These are phyloP conservation scores for Neurospora sp. DNA, from an alignment of 495 filamentous ascomycete genomes.

Conservation along the genomic window DNA sequence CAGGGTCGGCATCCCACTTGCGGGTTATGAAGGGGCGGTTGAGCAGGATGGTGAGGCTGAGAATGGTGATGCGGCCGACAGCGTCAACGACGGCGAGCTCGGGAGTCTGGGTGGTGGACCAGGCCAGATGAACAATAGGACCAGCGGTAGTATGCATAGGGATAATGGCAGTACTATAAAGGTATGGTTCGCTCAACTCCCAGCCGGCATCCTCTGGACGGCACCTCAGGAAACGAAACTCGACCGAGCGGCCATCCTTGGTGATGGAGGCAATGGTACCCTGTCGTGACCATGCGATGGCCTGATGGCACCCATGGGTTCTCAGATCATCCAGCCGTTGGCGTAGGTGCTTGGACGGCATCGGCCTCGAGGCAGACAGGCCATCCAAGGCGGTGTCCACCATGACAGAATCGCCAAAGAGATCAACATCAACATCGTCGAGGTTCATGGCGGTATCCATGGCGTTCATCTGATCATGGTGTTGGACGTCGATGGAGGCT, in stretches of 20 bases:
- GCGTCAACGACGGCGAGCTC: constrained; percentile 72
- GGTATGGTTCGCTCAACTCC: constrained; percentile 55
- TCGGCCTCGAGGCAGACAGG: constrained; percentile 30
- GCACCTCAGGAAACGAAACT: constrained; percentile 61
- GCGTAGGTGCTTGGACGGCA: constrained; percentile 54
- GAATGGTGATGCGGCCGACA: constrained; percentile 61
- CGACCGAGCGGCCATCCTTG: constrained; percentile 54
- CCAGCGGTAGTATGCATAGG: constrained; percentile 34
- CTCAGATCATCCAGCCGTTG: constrained; percentile 74
- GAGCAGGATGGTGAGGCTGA: constrained; percentile 49
- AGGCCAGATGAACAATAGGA: constrained; percentile 64
- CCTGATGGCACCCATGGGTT: constrained; percentile 71
- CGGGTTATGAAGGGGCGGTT: constrained; percentile 53
- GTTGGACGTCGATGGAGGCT: constrained; percentile 1
- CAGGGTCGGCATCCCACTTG: constrained; percentile 45
- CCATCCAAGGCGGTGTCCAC: constrained; percentile 34
- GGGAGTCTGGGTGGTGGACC: constrained; percentile 54
- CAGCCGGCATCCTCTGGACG: constrained; percentile 63
- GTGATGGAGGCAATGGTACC: constrained; percentile 81
- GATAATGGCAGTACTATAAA: constrained; percentile 28
- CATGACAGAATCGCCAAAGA: constrained; percentile 61
- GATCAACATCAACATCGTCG: constrained; percentile 62
- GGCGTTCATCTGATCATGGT: constrained; percentile 9
- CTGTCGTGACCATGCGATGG: constrained; percentile 79
- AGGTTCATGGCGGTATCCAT: constrained; percentile 37